phyloP scores from a whole-genome alignment of 257 asterid species.

The Henckelia pumila region DNA sequence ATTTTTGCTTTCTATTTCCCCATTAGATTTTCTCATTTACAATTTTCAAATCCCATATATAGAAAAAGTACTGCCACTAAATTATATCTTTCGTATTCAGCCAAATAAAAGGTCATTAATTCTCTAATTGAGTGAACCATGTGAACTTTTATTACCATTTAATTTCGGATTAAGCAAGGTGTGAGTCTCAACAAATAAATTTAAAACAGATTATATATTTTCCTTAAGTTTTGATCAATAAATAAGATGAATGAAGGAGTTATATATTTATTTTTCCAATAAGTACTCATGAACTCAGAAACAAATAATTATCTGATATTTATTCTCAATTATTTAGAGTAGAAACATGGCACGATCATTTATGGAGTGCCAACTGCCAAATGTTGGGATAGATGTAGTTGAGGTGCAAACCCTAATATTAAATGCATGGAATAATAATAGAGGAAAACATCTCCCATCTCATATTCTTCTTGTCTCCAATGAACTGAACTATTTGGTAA shows the following conservation, averaged over 20 bases:
- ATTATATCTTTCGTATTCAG: slow-evolving; percentile 8
- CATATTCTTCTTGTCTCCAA: neutral
- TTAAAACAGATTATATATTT: too few species aligned
- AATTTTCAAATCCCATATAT: neutral
- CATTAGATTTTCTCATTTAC: neutral
- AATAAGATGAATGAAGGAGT: too few species aligned
- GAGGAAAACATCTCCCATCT: neutral
- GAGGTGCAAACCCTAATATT: neutral
- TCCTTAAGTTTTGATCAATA: too few species aligned
- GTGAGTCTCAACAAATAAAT: too few species aligned
- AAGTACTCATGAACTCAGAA: too few species aligned
- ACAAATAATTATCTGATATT: too few species aligned
- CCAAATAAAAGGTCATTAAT: slow-evolving; percentile 14
- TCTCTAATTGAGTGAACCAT: slow-evolving; percentile 24
- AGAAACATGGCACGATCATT: neutral
- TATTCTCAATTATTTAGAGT: too few species aligned
- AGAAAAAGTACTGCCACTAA: slow-evolving; percentile 1
- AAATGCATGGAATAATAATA: neutral
- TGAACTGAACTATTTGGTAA: neutral
- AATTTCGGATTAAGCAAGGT: too few species aligned
- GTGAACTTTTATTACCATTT: slow-evolving; percentile 12
- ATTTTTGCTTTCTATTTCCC: slow-evolving; percentile 15
- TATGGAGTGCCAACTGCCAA: neutral
- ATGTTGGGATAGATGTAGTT: neutral
- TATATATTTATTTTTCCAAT: too few species aligned